phyloP scores from a whole-genome alignment of 805 yeast genomes.

The Sugiyamaella smithiae region DNA sequence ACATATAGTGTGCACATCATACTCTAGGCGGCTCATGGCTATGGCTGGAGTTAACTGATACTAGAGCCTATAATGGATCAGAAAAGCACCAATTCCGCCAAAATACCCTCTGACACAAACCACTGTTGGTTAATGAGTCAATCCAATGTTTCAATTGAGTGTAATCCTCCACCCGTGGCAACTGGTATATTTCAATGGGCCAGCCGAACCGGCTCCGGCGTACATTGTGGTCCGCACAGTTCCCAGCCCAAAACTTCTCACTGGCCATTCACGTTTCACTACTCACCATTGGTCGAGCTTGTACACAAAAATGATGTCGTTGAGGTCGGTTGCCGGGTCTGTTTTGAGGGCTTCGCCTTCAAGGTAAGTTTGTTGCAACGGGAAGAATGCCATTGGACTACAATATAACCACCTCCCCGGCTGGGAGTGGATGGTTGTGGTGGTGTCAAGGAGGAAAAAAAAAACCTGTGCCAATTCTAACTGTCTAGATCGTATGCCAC shows the following conservation, averaged over 20 bases:
- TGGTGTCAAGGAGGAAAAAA: neutral
- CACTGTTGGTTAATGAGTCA: too few species aligned
- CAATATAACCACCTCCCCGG: neutral
- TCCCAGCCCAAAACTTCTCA: slow-evolving; percentile 3
- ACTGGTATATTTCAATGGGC: too few species aligned
- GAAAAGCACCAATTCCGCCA: too few species aligned
- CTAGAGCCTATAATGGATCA: too few species aligned
- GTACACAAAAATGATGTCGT: slow-evolving; percentile 26
- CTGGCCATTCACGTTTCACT: neutral
- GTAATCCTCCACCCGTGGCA: too few species aligned
- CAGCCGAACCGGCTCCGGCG: too few species aligned
- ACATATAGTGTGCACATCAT: too few species aligned
- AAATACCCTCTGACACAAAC: too few species aligned
- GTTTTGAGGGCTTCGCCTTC: slow-evolving; percentile 26
- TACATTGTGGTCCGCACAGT: slow-evolving; percentile 4
- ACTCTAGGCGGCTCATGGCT: too few species aligned
- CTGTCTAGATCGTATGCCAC: slow-evolving; percentile 85
- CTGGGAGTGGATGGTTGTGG: slow-evolving; percentile 4
- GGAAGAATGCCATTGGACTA: neutral
- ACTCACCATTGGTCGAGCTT: neutral
- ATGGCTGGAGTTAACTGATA: too few species aligned
- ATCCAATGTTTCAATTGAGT: too few species aligned
- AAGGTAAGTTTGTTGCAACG: slow-evolving; percentile 23
- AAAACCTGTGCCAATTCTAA: neutral
- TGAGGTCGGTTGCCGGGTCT: slow-evolving; percentile 30